These are phyloP conservation scores for Termitomyces sp. DNA, from an alignment of 768 basidiomycete species.

Conservation along the genomic window DNA sequence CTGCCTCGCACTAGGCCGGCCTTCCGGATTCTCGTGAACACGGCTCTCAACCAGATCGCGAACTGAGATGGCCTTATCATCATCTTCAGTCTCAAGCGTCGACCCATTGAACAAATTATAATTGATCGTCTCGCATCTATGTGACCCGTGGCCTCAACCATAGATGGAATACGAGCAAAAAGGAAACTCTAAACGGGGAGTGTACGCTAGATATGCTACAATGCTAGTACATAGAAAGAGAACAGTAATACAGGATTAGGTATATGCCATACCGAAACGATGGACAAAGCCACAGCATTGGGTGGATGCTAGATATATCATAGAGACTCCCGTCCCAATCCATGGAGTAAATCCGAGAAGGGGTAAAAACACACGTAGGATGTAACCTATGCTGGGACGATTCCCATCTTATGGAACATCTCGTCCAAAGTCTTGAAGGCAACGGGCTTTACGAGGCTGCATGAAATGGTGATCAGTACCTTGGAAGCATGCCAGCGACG, in stretches of 20 bases:
- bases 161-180: background rate
- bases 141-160: background rate
- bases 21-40: too few relatives aligned
- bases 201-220: background rate
- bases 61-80: too few relatives aligned
- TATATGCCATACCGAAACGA: background rate
- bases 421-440: slow-evolving; percentile 89
- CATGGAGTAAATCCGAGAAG: background rate
- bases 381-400: slow-evolving; percentile 24
- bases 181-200: background rate
- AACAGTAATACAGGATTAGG: background rate
- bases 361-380: slow-evolving; percentile 8
- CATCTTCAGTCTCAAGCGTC: too few relatives aligned
- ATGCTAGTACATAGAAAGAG: too few relatives aligned
- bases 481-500: too few relatives aligned
- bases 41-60: too few relatives aligned
- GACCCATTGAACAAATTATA: too few relatives aligned
- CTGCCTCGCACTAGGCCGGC: too few relatives aligned
- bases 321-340: slow-evolving; percentile 2
- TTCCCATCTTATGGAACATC: slow-evolving; percentile 75
- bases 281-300: background rate
- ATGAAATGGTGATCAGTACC: background rate
- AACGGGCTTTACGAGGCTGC: slow-evolving; percentile 90
- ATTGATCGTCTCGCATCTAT: background rate
- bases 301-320: background rate